Percentiles rank a stretch among this genome's conserved stretches.
phyloP scores from a whole-genome alignment of 768 basidiomycete species.

The Crepidotus variabilis region DNA sequence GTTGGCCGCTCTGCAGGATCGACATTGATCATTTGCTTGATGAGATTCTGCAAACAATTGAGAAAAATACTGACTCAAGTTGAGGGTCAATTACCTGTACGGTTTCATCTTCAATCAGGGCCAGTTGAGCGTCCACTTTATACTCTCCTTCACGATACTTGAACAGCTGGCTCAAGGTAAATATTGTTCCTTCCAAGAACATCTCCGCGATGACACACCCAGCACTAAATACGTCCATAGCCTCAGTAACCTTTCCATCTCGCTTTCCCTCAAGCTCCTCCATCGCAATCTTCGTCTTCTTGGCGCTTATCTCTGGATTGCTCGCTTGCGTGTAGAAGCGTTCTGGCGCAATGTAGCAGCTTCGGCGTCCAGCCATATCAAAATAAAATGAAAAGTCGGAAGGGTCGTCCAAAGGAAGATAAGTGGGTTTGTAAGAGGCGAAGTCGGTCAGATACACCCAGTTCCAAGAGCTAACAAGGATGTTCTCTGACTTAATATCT shows the following conservation, averaged over 20 bases:
- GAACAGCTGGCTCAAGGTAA: conserved; percentile 92
- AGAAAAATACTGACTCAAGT: conserved; percentile 13
- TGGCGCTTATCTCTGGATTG: conserved; percentile 67
- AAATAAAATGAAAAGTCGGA: conserved; percentile 98
- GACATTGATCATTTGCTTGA: conserved; percentile 86
- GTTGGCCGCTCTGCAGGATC: conserved; percentile 75
- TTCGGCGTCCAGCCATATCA: conserved; percentile 89
- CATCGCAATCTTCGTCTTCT: conserved; percentile 52
- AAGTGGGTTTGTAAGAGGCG: conserved; percentile 85
- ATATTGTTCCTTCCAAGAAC: conserved; percentile 91
- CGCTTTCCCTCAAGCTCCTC: conserved; percentile 60
- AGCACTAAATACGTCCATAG: conserved; percentile 95
- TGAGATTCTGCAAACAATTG: conserved; percentile 60
- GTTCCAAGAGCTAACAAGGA: conserved; percentile 94
- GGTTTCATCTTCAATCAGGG: conserved; percentile 73
- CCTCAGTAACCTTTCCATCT: conserved; percentile 84
- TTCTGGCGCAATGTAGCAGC: conserved; percentile 96
- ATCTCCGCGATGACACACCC: conserved; percentile 96
- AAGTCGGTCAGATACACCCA: conserved; percentile 96
- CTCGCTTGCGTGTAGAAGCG: conserved; percentile 78
- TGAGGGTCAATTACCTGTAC: conserved; percentile 60
- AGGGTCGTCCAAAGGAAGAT: conserved; percentile 93
- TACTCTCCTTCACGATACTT: conserved; percentile 89
- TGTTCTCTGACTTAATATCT: conserved; percentile 96
- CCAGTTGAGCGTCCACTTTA: conserved; percentile 67